Conservation (phyloP, 306 rosid species). For the barrel medic (Medicago truncatula) region MtrunA17r5.0-ANR NC_053042.1:30460501-30461000, state of each 20-base stretch:
- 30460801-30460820: no score
- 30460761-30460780: not conserved
- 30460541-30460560: not conserved
- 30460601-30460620: not conserved
- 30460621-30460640: not conserved
- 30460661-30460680: not conserved
- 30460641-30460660: not conserved
- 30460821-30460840: no score
- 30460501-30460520: not conserved
- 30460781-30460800: no score
- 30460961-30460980: no score
- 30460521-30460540: not conserved
- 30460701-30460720: not conserved
- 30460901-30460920: no score
- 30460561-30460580: not conserved
- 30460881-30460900: no score
- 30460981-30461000: no score
- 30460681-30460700: not conserved
- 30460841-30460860: no score
- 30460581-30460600: not conserved
- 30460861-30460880: no score
- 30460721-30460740: not conserved
- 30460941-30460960: no score
- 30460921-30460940: no score
- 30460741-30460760: not conserved